Conservation (phyloP, 2,329 filamentous ascomycete species). For the Penicillium paneum region DNA sequence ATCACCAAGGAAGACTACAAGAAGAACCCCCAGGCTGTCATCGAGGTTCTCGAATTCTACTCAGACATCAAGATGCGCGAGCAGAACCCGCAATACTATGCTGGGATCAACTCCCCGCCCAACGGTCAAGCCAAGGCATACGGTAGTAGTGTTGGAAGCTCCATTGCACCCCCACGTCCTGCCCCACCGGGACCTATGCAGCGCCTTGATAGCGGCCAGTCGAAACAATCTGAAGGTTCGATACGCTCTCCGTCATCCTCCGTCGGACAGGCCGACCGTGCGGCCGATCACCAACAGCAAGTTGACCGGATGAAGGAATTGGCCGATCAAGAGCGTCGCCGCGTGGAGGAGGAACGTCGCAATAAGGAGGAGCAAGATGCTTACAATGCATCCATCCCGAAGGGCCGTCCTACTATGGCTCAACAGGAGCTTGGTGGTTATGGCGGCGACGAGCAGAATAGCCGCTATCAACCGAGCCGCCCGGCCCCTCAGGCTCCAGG, state of each 20-base stretch:
- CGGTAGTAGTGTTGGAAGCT: slow-evolving; percentile 51
- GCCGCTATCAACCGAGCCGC: slow-evolving; percentile 78
- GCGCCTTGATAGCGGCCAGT: slow-evolving; percentile 46
- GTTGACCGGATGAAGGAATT: slow-evolving; percentile 54
- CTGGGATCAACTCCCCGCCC: slow-evolving; percentile 61
- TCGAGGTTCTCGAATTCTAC: slow-evolving; percentile 68
- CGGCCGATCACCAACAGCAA: slow-evolving; percentile 44
- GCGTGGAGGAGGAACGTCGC: slow-evolving; percentile 55
- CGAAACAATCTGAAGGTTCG: slow-evolving; percentile 29
- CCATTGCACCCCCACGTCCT: slow-evolving; percentile 67
- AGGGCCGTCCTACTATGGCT: slow-evolving; percentile 73
- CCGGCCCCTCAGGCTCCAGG: slow-evolving; percentile 76
- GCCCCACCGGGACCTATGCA: slow-evolving; percentile 53
- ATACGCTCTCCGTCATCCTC: slow-evolving; percentile 35
- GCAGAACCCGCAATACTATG: slow-evolving; percentile 60
- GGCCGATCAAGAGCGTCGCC: slow-evolving; percentile 52
- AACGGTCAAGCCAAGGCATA: slow-evolving; percentile 45
- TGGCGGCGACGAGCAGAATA: slow-evolving; percentile 50
- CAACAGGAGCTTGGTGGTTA: slow-evolving; percentile 86
- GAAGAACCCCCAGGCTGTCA: slow-evolving; percentile 80
- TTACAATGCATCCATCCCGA: slow-evolving; percentile 85
- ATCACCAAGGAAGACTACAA: slow-evolving; percentile 99
- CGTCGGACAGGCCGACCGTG: slow-evolving; percentile 55
- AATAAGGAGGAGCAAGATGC: slow-evolving; percentile 74
- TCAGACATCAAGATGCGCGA: slow-evolving; percentile 65